Conservation (phyloP, 129 eudicot genomes). For the Tagetes patula region DNA sequence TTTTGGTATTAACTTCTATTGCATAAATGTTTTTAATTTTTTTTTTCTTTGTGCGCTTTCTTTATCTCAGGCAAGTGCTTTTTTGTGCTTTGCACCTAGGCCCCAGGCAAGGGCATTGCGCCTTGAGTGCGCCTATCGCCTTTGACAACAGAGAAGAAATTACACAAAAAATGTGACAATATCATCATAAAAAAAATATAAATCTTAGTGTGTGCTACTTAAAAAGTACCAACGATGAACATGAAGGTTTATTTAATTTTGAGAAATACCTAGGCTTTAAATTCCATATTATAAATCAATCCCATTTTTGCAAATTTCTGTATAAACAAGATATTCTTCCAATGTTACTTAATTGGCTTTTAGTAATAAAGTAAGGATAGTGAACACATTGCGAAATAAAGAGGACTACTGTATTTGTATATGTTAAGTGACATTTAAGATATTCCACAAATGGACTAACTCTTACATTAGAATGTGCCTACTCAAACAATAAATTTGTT, state of each 20-base stretch:
- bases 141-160: neutral
- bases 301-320: neutral
- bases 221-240: neutral
- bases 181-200: neutral
- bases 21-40: no score
- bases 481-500: neutral
- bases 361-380: neutral
- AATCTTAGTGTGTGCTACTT: neutral
- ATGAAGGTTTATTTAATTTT: neutral
- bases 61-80: no score
- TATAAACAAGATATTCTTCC: neutral
- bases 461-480: neutral
- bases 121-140: no score
- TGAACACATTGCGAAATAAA: neutral
- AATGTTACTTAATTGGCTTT: constrained; percentile 7
- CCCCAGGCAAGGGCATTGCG: no score
- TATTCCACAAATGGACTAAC: neutral
- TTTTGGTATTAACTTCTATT: no score
- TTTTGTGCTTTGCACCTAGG: no score
- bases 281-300: neutral
- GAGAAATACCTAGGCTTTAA: neutral
- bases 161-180: neutral
- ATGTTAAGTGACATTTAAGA: neutral
- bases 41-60: no score
- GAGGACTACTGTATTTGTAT: neutral